Percentiles rank a stretch among this genome's conserved stretches.
These are phyloP conservation scores for Bacidia gigantensis DNA, from an alignment of 495 filamentous ascomycete genomes.

Conservation along the genomic window DNA sequence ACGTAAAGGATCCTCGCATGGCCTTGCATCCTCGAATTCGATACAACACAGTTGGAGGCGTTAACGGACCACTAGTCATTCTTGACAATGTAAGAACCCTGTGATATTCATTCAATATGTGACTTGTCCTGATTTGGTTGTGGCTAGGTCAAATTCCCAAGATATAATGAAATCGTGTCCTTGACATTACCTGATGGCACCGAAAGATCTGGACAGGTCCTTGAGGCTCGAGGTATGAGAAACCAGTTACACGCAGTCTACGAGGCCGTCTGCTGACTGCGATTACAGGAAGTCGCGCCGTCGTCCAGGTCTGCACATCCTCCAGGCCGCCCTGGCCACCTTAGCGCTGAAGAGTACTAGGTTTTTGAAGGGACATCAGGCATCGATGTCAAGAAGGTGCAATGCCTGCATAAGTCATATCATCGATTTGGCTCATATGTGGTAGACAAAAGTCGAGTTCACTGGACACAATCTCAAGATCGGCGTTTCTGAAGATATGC, in stretches of 20 bases:
- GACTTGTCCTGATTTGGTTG: not conserved
- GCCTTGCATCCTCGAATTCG: slow-evolving; percentile 74
- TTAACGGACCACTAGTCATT: slow-evolving; percentile 95
- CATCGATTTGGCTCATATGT: slow-evolving; percentile 16
- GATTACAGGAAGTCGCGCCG: slow-evolving; percentile 63
- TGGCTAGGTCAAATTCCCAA: slow-evolving; percentile 80
- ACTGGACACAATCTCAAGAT: slow-evolving; percentile 94
- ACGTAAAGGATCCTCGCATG: slow-evolving; percentile 61
- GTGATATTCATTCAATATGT: not conserved
- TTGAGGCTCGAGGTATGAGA: slow-evolving; percentile 81
- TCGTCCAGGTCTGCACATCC: slow-evolving; percentile 58
- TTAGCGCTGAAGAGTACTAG: slow-evolving; percentile 29
- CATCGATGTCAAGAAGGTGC: slow-evolving; percentile 95
- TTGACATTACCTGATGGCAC: slow-evolving; percentile 91
- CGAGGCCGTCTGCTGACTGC: slow-evolving; percentile 1
- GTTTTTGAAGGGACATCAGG: slow-evolving; percentile 96
- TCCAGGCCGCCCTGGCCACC: too few species aligned
- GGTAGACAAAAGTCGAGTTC: slow-evolving; percentile 87
- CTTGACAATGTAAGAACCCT: slow-evolving; percentile 62
- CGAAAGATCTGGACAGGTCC: slow-evolving; percentile 83
- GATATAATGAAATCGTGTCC: slow-evolving; percentile 96
- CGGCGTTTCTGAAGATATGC: slow-evolving; percentile 97
- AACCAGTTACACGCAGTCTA: too few species aligned
- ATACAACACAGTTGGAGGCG: slow-evolving; percentile 97
- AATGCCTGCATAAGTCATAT: not conserved